Conservation (phyloP, 352 stramenopile genomes). For the Globisporangium radiosum region DNA sequence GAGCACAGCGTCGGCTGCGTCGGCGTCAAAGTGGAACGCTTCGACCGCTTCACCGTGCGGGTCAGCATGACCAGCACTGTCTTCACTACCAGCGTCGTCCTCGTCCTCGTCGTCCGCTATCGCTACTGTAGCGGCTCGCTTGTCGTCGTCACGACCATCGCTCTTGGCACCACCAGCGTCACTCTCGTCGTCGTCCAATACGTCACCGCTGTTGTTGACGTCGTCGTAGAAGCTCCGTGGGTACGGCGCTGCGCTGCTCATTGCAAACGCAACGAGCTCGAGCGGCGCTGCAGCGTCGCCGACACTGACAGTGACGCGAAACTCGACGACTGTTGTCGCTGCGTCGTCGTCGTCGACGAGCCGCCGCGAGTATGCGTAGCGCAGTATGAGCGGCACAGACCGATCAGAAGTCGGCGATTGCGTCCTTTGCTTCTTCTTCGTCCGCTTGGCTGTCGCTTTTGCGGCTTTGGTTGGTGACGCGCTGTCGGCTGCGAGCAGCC, state of each 20-base stretch:
- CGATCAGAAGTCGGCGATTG: slow-evolving; percentile 10
- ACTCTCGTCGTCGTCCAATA: slow-evolving; percentile 19
- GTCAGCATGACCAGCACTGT: slow-evolving; percentile 6
- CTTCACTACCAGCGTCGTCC: neutral
- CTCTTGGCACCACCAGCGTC: neutral
- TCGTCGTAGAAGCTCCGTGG: slow-evolving; percentile 74
- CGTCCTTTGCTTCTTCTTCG: slow-evolving; percentile 37
- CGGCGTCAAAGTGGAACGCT: slow-evolving; percentile 52
- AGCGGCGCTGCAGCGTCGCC: slow-evolving; percentile 28
- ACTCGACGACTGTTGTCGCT: slow-evolving; percentile 38
- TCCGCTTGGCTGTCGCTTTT: neutral
- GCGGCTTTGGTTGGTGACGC: slow-evolving; percentile 7
- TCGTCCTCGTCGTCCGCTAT: neutral
- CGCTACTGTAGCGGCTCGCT: neutral
- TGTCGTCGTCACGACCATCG: neutral
- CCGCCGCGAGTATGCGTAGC: slow-evolving; percentile 45
- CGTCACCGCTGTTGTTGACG: slow-evolving; percentile 28
- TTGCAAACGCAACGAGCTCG: slow-evolving; percentile 55
- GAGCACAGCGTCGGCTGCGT: slow-evolving; percentile 36
- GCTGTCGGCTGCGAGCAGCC: slow-evolving; percentile 23
- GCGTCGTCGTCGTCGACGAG: slow-evolving; percentile 15
- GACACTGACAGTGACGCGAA: slow-evolving; percentile 32
- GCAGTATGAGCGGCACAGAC: slow-evolving; percentile 27
- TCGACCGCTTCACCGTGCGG: slow-evolving; percentile 48
- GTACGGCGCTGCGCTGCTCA: slow-evolving; percentile 46